Conservation (phyloP, 257 asterid genomes). For the Haberlea rhodopensis region DNA sequence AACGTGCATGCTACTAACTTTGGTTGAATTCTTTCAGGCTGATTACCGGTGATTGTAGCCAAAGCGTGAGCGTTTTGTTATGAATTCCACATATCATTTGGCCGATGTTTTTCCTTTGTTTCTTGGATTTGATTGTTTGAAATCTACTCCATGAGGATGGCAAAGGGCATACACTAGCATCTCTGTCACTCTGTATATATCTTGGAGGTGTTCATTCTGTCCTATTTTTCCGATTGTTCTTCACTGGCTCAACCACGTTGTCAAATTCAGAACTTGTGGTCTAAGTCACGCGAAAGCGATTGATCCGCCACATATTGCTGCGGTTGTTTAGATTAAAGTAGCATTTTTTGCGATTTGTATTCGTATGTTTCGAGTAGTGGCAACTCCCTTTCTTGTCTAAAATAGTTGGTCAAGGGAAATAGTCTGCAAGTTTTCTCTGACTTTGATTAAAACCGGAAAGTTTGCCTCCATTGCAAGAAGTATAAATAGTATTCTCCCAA, state of each 20-base stretch:
- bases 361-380: not conserved
- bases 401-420: not conserved
- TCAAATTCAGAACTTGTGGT: not conserved
- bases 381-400: not conserved
- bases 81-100: constrained; percentile 16
- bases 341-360: not conserved
- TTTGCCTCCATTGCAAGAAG: too few species aligned
- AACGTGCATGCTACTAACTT: constrained; percentile 23
- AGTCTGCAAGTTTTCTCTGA: not conserved
- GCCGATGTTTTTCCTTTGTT: constrained; percentile 12
- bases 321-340: not conserved
- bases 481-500: too few species aligned
- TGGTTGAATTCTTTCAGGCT: constrained; percentile 40
- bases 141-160: constrained; percentile 17
- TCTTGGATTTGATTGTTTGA: constrained; percentile 20
- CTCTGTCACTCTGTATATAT: constrained; percentile 23
- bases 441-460: too few species aligned
- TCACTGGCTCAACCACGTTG: not conserved
- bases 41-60: constrained; percentile 26
- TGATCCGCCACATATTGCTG: not conserved
- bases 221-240: not conserved
- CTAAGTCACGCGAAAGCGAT: not conserved
- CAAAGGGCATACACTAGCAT: constrained; percentile 16
- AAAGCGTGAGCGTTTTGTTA: constrained; percentile 29
- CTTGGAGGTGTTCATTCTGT: not conserved